phyloP scores from a whole-genome alignment of 805 yeast species.

The Candida hispaniensis region DNA sequence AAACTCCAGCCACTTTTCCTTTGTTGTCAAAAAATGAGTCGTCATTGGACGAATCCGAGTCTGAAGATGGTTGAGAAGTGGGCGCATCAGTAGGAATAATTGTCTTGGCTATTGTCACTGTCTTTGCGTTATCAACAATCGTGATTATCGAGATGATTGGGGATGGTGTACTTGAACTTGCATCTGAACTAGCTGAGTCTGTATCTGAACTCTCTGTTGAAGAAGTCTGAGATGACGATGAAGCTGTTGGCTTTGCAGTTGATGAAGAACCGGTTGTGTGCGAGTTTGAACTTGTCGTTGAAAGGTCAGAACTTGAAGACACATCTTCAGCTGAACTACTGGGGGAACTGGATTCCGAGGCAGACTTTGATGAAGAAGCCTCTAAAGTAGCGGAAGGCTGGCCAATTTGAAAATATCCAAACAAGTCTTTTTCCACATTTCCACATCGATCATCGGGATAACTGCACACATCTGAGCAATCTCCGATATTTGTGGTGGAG shows the following conservation, averaged over 20 bases:
- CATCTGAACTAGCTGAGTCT: constrained; percentile 18
- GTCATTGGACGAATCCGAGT: constrained; percentile 17
- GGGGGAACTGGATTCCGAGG: constrained; percentile 10
- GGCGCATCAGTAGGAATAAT: constrained; percentile 16
- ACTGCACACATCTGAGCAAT: constrained; percentile 35
- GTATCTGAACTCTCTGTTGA: constrained; percentile 19
- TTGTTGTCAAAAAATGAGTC: constrained; percentile 50
- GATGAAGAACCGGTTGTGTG: constrained; percentile 21
- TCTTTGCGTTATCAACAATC: constrained; percentile 21
- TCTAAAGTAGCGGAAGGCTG: constrained; percentile 28
- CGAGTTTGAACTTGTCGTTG: constrained; percentile 8
- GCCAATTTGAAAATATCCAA: constrained; percentile 41
- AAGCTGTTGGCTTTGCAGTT: constrained; percentile 22
- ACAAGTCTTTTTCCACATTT: constrained; percentile 34
- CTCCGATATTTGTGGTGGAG: constrained; percentile 26
- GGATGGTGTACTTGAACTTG: constrained; percentile 16
- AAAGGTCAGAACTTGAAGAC: constrained; percentile 7
- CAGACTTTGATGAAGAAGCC: constrained; percentile 17
- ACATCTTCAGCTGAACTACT: constrained; percentile 6
- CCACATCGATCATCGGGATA: constrained; percentile 38
- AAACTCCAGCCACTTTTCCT: constrained; percentile 80
- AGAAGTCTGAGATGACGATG: constrained; percentile 19
- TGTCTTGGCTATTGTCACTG: constrained; percentile 20
- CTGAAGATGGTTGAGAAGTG: constrained; percentile 1
- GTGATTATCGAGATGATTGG: constrained; percentile 23